phyloP scores from a whole-genome alignment of 2,329 filamentous ascomycete species.

The Teratosphaeria gauchensis region DNA sequence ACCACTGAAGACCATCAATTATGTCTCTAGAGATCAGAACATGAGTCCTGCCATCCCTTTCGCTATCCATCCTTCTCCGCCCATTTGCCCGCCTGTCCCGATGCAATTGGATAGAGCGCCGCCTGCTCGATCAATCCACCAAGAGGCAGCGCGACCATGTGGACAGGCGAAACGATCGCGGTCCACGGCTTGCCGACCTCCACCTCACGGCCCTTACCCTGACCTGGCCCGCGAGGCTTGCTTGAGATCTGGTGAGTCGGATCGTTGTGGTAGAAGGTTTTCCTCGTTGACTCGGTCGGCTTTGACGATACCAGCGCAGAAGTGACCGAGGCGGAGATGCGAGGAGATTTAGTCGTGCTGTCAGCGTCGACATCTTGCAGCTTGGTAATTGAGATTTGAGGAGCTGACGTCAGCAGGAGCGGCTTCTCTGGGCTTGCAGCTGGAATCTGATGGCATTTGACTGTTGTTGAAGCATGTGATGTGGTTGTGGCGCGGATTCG shows the following conservation, averaged over 20 bases:
- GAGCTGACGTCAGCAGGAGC: neutral
- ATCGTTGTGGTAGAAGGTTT: neutral
- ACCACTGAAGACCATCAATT: too few species aligned
- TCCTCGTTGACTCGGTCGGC: neutral
- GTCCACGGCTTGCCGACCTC: neutral
- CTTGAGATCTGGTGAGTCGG: constrained; percentile 1
- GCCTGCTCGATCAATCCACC: constrained; percentile 8
- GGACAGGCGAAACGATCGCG: constrained; percentile 2
- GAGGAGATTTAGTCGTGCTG: neutral
- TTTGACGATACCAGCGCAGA: neutral
- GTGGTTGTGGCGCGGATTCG: too few species aligned
- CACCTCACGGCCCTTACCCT: neutral
- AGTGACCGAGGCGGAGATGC: neutral
- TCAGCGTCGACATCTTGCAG: neutral
- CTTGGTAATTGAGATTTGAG: neutral
- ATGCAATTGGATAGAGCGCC: constrained; percentile 1
- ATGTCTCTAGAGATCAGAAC: too few species aligned
- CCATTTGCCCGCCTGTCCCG: neutral
- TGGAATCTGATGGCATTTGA: neutral
- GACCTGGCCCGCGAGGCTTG: neutral
- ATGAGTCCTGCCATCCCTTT: neutral
- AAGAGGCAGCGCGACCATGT: constrained; percentile 6
- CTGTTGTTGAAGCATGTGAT: too few species aligned
- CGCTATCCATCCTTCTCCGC: neutral
- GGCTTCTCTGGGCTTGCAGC: neutral